Evolutionary conservation across 768 basidiomycete genomes (phyloP), one percentile per base, ranked within the genome.

Genomic region (Rubroboletus satanas): DNA sequence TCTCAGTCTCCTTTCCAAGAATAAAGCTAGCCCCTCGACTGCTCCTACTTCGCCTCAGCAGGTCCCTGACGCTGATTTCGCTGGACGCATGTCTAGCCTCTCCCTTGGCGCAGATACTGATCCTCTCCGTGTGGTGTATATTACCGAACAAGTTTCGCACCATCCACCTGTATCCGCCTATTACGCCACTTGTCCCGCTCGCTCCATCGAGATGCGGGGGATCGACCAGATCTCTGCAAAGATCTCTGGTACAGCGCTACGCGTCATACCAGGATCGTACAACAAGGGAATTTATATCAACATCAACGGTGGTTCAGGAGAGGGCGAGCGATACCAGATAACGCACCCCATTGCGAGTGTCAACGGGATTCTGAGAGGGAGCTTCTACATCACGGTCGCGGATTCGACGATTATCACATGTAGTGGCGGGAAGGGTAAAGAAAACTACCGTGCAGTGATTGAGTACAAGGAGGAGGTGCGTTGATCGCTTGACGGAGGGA

Each of bases 401-500:
- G 92, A 93, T 53, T 82, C 84, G 41, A 87, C 84, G 7, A 82
- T 89, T 49, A 83, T 96, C 62, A 93, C 91, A 32, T 93, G 91
- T 69, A 78, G 77, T 18, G 88, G 90, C 6, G 84, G 84, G 2
- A 81, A 79, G 55, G 76, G 77, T 14, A 80, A 77, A 35, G 74
- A 79, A 58, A 82, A 80, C 65, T 84, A 90, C 62, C 79, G 95
- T 56, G 79, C 93, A 4, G 79, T 98, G 61, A 83, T 97, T 54
- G 92, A 95, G 64, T 98, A 96, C 75, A 94, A 93, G 73, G 97
- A 99, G 67, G 95, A 99, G 84, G 90, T 90, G 55, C 42, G 84
- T 66, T 33, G 39, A 46, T 59, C 3, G 41, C 51, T 15, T 47
- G n/a, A 52, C 51, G n/a, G 9, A 9, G 38, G 5, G 18, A 17